Conservation (phyloP, 441 rosid genomes). For the Macaranga tanarius region DNA sequence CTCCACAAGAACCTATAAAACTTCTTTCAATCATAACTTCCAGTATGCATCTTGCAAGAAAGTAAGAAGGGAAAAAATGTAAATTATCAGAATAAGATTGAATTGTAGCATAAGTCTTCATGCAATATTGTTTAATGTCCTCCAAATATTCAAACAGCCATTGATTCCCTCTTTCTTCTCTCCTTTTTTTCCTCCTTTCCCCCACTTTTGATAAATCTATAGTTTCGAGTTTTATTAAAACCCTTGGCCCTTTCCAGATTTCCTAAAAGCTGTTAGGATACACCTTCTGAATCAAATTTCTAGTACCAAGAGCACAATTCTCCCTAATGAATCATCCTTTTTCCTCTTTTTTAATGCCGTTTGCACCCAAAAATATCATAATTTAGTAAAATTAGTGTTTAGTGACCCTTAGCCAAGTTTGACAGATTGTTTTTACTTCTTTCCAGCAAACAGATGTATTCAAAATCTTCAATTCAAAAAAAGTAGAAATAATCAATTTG, state of each 20-base stretch:
- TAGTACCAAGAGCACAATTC: background rate
- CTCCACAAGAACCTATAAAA: background rate
- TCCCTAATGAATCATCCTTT: background rate
- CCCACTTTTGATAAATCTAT: too few species aligned
- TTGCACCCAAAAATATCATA: too few species aligned
- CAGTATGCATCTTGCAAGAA: background rate
- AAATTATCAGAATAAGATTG: background rate
- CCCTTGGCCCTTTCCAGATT: too few species aligned
- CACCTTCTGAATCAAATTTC: background rate
- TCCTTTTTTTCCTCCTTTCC: too few species aligned
- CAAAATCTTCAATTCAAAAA: background rate
- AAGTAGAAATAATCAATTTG: background rate
- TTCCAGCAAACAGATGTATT: too few species aligned
- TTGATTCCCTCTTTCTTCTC: too few species aligned
- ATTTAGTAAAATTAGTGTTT: too few species aligned
- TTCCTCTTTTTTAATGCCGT: too few species aligned
- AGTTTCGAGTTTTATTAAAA: too few species aligned
- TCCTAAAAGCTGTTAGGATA: background rate
- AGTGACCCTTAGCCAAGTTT: too few species aligned
- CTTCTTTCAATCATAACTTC: background rate
- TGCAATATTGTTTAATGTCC: background rate
- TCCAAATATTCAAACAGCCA: background rate
- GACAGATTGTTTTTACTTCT: too few species aligned
- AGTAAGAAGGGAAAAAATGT: background rate
- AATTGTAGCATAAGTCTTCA: background rate